phyloP scores from a whole-genome alignment of 495 filamentous ascomycete genomes.

The Aspergillus panamensis region DNA sequence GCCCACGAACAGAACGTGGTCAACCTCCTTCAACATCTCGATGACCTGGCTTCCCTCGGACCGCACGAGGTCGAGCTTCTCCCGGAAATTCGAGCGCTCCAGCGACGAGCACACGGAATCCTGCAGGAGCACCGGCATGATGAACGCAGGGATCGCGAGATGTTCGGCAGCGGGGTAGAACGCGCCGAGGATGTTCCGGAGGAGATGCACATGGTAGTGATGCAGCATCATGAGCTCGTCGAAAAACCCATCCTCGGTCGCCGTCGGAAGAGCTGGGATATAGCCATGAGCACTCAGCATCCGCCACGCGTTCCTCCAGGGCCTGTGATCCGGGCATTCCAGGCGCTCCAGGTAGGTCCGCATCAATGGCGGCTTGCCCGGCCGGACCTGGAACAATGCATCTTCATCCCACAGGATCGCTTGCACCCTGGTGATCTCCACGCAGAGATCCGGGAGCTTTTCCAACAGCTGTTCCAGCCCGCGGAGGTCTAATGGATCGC shows the following conservation, averaged over 20 bases:
- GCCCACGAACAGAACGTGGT: neutral
- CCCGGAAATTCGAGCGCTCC: neutral
- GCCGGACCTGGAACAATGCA: neutral
- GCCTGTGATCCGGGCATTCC: too few relatives aligned
- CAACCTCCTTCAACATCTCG: neutral
- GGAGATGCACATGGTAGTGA: neutral
- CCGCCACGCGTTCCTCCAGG: too few relatives aligned
- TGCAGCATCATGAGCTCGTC: neutral
- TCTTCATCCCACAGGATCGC: neutral
- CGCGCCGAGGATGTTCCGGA: neutral
- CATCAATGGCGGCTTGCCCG: neutral
- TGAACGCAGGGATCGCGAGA: neutral
- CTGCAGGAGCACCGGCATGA: neutral
- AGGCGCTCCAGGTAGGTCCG: neutral
- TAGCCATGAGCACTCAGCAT: too few relatives aligned
- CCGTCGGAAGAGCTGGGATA: neutral
- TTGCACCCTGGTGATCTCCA: neutral
- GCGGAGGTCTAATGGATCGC: neutral
- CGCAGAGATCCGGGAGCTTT: neutral
- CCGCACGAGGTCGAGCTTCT: neutral
- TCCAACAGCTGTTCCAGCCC: neutral
- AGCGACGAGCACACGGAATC: neutral
- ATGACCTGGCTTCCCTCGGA: neutral
- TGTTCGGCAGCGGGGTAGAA: neutral
- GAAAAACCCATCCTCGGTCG: neutral